Conservation (phyloP, 768 basidiomycete species). For the Naganishia kalamii region DNA sequence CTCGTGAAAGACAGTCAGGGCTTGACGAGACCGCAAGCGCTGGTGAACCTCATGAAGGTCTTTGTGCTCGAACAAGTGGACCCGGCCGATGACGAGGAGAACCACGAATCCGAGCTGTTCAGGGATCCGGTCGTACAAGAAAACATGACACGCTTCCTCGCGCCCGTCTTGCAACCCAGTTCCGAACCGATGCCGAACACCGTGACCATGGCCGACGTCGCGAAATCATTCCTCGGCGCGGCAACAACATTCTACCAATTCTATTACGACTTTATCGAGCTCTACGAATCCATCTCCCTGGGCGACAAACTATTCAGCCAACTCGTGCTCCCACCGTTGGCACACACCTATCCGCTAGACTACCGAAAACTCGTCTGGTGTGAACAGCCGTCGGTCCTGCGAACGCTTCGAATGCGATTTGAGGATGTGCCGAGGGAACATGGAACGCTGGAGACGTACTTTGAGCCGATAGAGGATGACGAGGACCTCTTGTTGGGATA, state of each 20-base stretch:
- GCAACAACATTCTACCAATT: conserved; percentile 83
- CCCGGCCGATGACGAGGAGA: conserved; percentile 36
- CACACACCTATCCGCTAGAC: conserved; percentile 70
- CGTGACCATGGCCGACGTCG: conserved; percentile 25
- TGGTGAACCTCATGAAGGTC: conserved; percentile 81
- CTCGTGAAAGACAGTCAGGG: not conserved
- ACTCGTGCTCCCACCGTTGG: conserved; percentile 67
- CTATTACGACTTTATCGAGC: conserved; percentile 78
- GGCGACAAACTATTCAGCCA: conserved; percentile 67
- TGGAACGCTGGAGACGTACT: conserved; percentile 23
- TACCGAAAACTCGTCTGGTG: conserved; percentile 79
- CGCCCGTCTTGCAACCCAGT: conserved; percentile 51
- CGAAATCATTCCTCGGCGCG: conserved; percentile 52
- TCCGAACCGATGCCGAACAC: not conserved
- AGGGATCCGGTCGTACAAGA: conserved; percentile 61
- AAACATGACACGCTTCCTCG: conserved; percentile 59
- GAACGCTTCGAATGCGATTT: conserved; percentile 47
- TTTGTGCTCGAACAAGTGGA: conserved; percentile 72
- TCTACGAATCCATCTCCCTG: conserved; percentile 91
- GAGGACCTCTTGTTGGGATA: conserved; percentile 33
- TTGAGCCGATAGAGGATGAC: conserved; percentile 34
- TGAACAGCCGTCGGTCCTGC: conserved; percentile 55
- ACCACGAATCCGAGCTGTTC: conserved; percentile 58
- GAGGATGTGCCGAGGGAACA: conserved; percentile 34
- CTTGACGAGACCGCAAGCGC: conserved; percentile 50